Evolutionary conservation across 129 eudicot species (phyloP), one percentile per base, ranked within the genome.

Genomic region (Artemisia argyi): DNA sequence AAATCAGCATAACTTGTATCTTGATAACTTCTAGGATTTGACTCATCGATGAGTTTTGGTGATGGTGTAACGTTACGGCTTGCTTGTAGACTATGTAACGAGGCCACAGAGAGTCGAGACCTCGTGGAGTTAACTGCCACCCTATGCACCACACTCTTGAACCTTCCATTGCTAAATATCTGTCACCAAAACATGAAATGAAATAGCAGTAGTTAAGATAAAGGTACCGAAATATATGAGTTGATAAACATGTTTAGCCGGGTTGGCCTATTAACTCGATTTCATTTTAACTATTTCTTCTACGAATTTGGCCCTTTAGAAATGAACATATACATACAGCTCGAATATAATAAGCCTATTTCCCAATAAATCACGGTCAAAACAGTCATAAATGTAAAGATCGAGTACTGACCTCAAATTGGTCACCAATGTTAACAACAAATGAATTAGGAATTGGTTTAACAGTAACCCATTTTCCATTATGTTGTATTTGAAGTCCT

Each of bases 361-460:
- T 24, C 26, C 26, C 26, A 1, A 24, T 24, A 24, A 24, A 24
- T 24, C 26, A 1, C 2, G 26, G 30, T 16, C 15, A 24, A 19
- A 57, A 57, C 10, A 16, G 61, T 17, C 0, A 55, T 48, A 24
- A 1, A 6, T 8, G 3, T 10, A 17, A 0, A 16, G 62, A 47
- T 11, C 1, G 12, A 61, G 32, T 28, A 53, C 69, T 11, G 22
- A 87, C 93, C 93, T 87, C 87, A 58, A 87, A 83, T 61, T 87
- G 93, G 63, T 87, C 93, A 42, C 93, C 93, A 64, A 87, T 76
- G 65, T 87, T 87, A 72, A 87, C 85, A 54, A 87, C 89, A 68
- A 87, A 87, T 1, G 93, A 83, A 62, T 84, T 79, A 5, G 89
- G 85, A 49, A 82, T 84, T n/a, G 93, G 93, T 28, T 87, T 85